Base-by-base conservation (phyloP, 192 early-diverging fungal genomes). In the Mortierella hygrophila region DNA sequence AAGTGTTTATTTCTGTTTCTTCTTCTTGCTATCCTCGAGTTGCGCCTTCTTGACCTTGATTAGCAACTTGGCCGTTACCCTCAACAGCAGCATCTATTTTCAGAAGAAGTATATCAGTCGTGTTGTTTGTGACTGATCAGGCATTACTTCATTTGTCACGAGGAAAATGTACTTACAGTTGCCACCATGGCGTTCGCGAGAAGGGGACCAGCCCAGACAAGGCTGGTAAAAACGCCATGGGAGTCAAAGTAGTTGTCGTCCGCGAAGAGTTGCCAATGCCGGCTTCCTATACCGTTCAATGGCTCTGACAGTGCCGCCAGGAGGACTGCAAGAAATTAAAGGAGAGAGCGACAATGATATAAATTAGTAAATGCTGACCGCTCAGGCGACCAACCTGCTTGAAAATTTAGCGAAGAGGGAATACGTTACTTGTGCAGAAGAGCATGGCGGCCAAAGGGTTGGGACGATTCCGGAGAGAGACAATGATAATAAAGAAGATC, bases 171-270 rank as follows among this genome's bases (percentile, higher is more conserved):
- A 41, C 83, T 74, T 85, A 90, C 89, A 68, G 90, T 65, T 6
- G 79, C 79, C 11, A 92, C 32, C 4, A 88, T 74, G 10, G 78
- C 87, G 41, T 92, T 92, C 20, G 72, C 57, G 29, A 92, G 71
- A 26, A 88, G 75, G 0, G 91, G 91, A 15, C 82, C 74, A 0
- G 91, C 82, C 75, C 90, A 92, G 5, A 90, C 82, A 38, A 83
- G 69, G 15, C 87, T 78, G 4, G 83, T 77, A 77, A 92, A 92
- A 40, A 92, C 72, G 26, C 91, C 91, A 10, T 81, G 82, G 0
- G 73, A 46, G 38, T 92, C 91, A 80, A 92, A 92, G 60, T 92
- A 92, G 70, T 90, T 88, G n/a, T 89, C 87, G 7, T 88, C 80
- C 20, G 91, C 85, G 80, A 92, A 92, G 0, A 44, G 26, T 20